Conservation (phyloP, 2,329 filamentous ascomycete genomes). For the Salinomyces thailandicus region DNA sequence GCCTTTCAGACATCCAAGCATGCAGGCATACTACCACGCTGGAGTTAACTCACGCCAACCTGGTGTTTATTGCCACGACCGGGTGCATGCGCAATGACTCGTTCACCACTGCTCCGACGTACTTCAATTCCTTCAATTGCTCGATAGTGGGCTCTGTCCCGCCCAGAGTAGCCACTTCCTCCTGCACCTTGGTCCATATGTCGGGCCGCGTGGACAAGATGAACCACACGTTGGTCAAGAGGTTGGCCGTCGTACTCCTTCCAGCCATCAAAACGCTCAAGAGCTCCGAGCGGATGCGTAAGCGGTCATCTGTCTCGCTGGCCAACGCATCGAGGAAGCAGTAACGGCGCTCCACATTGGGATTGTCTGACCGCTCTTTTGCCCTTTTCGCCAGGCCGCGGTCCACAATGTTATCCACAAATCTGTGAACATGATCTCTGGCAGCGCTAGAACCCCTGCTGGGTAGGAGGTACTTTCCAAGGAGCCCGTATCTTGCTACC, state of each 20-base stretch:
- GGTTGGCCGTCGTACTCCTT: constrained; percentile 41
- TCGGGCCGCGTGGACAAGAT: constrained; percentile 12
- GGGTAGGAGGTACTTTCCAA: too few relatives aligned
- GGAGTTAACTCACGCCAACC: too few relatives aligned
- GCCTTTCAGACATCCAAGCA: too few relatives aligned
- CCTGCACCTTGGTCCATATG: constrained; percentile 14
- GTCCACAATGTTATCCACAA: constrained; percentile 10
- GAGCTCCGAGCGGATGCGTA: constrained; percentile 30
- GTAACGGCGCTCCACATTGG: constrained; percentile 35
- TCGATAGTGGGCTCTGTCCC: constrained; percentile 32
- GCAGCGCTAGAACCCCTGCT: constrained; percentile 4
- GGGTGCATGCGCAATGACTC: too few relatives aligned
- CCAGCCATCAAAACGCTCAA: constrained; percentile 42
- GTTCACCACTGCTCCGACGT: too few relatives aligned
- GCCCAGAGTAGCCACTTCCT: constrained; percentile 13
- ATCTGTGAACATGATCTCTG: constrained; percentile 7
- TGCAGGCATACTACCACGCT: too few relatives aligned
- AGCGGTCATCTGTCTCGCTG: constrained; percentile 33
- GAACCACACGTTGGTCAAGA: constrained; percentile 33
- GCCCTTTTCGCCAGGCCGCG: not conserved
- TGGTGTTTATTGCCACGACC: too few relatives aligned
- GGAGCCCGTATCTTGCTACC: constrained; percentile 5
- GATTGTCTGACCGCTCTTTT: not conserved
- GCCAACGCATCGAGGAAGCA: constrained; percentile 47
- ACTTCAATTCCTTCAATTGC: constrained; percentile 17